Conservation (phyloP, 768 basidiomycete genomes). For the Lentinula edodes region DNA sequence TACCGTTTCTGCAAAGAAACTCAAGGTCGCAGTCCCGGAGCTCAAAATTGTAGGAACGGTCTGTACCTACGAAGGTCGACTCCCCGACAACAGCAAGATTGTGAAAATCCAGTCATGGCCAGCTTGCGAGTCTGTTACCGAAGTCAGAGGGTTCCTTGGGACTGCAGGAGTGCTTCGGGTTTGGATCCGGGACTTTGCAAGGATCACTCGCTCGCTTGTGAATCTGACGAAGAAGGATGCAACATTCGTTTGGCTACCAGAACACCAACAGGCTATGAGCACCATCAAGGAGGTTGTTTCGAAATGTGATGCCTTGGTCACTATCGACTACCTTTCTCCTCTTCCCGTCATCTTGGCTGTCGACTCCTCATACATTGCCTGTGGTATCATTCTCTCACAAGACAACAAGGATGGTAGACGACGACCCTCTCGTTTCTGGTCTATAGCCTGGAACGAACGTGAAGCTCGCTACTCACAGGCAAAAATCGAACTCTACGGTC, state of each 20-base stretch:
- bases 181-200: not conserved
- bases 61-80: constrained; percentile 23
- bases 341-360: constrained; percentile 24
- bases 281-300: not conserved
- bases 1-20: constrained; percentile 20
- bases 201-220: not conserved
- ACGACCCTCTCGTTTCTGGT: not conserved
- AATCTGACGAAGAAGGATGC: constrained; percentile 8
- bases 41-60: constrained; percentile 24
- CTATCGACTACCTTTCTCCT: constrained; percentile 22
- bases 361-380: constrained; percentile 21
- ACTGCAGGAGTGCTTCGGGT: not conserved
- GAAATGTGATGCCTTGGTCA: not conserved
- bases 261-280: not conserved
- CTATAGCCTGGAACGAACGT: constrained; percentile 14
- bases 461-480: constrained; percentile 16
- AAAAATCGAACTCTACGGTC: constrained; percentile 20
- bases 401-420: not conserved
- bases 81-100: constrained; percentile 21
- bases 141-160: constrained; percentile 18
- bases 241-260: constrained; percentile 20
- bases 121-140: not conserved
- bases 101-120: constrained; percentile 22
- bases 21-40: constrained; percentile 16
- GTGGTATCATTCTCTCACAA: not conserved